Evolutionary conservation across 1,284 basidiomycete genomes (phyloP).

Genomic region (Ustilago bromivora): DNA sequence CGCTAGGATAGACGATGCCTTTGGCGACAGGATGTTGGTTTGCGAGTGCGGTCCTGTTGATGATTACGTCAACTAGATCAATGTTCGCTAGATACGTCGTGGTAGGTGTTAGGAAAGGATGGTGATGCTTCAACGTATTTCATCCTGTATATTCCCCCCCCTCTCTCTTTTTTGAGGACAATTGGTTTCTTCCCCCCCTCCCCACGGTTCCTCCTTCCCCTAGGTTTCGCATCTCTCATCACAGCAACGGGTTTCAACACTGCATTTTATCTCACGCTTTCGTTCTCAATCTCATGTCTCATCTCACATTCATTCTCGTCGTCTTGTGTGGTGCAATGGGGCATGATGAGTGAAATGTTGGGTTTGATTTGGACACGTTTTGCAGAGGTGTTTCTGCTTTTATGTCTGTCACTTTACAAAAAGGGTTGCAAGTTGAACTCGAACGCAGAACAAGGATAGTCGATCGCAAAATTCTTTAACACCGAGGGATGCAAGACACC

Average conservation of each 20-base stretch:
- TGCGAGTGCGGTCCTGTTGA: slow-evolving; percentile 63
- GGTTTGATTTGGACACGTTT: neutral
- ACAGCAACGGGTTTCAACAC: slow-evolving; percentile 27
- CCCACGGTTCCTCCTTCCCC: neutral
- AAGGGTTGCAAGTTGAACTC: slow-evolving; percentile 95
- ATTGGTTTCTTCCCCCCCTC: neutral
- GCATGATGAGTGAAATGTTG: neutral
- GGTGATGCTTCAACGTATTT: slow-evolving; percentile 14
- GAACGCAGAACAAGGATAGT: slow-evolving; percentile 92
- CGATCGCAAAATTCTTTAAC: slow-evolving; percentile 71
- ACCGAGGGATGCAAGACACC: slow-evolving; percentile 66
- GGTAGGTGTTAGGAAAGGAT: neutral
- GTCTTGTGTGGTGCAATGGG: neutral
- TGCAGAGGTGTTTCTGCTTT: neutral
- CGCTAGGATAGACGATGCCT: slow-evolving; percentile 63
- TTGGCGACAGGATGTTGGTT: slow-evolving; percentile 57
- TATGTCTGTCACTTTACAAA: slow-evolving; percentile 74
- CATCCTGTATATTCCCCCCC: neutral
- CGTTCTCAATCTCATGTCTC: neutral
- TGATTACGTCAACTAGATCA: slow-evolving; percentile 38
- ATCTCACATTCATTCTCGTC: neutral
- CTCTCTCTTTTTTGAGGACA: neutral
- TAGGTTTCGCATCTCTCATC: neutral
- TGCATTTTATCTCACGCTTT: slow-evolving; percentile 6
- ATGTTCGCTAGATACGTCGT: neutral